Base-by-base conservation (phyloP, 352 stramenopile genomes). In the Phytophthora tubulina region DNA sequence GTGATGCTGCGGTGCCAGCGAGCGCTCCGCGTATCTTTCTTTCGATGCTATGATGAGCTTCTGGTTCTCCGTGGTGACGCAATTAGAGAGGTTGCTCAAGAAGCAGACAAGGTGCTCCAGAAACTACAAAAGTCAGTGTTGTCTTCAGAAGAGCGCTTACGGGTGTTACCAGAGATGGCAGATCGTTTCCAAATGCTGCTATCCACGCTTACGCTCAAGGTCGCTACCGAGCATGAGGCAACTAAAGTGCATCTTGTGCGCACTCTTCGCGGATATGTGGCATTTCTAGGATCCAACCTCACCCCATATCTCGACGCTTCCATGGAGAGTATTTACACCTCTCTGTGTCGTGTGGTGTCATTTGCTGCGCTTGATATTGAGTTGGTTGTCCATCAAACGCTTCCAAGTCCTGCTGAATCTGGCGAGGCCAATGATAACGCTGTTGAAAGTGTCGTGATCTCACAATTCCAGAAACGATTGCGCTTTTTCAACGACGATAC, bases 391-490 rank as follows among this genome's bases (percentile, higher is more conserved):
- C 73, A 96, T 60, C 79, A 90, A 53, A 79, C 56, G 0, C 41
- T 82, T 32, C 52, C 71, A 39, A 69, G 50, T 39, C 17, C 33
- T 49, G 33, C 53, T 38, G 42, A 54, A 11, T 27, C 55, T 32
- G 58, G 61, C 15, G 48, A 60, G 44, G 61, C 14, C 27, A 49
- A 58, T 13, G 35, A 32, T 42, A 31, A 51, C 7, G 41, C 21
- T 13, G 27, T 32, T 15, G 38, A 55, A 11, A 42, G 46, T 15
- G 46, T 92, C 48, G 61, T 83, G 45, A 70, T 93, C 10, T 82
- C 88, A 31, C 88, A 96, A 59, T 97, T 92, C 70, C 87, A 89
- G 44, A 96, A 95, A 62, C 80, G 89, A 10, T 80, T 95, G 38
- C 75, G 73, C 3, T 79, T 83, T 49, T 95, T 97, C 48, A 82